Base-by-base conservation (phyloP, 345 rosid genomes). In the Aquilaria sinensis region DNA sequence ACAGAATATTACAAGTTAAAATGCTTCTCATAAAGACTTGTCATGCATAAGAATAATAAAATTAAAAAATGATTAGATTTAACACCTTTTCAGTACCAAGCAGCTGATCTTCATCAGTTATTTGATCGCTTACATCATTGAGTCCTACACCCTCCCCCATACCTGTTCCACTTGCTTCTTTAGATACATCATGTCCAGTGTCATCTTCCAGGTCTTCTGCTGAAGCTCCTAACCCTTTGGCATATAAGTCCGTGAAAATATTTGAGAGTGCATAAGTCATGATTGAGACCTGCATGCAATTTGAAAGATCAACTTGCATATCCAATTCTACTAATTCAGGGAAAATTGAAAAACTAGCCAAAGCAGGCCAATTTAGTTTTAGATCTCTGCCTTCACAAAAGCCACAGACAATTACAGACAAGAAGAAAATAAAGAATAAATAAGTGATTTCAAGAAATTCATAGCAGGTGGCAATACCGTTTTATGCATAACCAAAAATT, bases 111-210 rank as follows among this genome's bases (percentile, higher is more conserved):
- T 90, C 97, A 68, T 94, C 92, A 53, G 75, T 77, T 72, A 94
- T 86, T 75, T 93, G 88, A 71, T 88, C 89, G 61, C 99, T 88
- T 69, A 88, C 92, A 85, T 93, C 97, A 12, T 81, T 86, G 57
- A 65, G 74, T 47, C 97, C 97, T 9, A 58, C 79, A 57, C 97
- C 99, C 74, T 88, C 96, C 15, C 99, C 97, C 95, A 94, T 79
- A 54, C 97, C 99, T 12, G 89, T 90, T 64, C 99, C 97, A 67
- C 71, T 84, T 54, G 84, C 91, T 70, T 70, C 76, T 77, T 81
- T 74, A 47, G 90, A 60, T 69, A 51, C 67, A 58, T 70, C 86
- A 66, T 51, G 61, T 56, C 56, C 63, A 56, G 76, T 52, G 64
- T 72, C 96, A 74, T 87, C 94, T 15, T 72, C 90, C 72, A 75